A percentile compares a stretch with the other conserved stretches of the same genome.
Conservation (phyloP, 306 rosid genomes). For the Ormosia semicastrata region DNA sequence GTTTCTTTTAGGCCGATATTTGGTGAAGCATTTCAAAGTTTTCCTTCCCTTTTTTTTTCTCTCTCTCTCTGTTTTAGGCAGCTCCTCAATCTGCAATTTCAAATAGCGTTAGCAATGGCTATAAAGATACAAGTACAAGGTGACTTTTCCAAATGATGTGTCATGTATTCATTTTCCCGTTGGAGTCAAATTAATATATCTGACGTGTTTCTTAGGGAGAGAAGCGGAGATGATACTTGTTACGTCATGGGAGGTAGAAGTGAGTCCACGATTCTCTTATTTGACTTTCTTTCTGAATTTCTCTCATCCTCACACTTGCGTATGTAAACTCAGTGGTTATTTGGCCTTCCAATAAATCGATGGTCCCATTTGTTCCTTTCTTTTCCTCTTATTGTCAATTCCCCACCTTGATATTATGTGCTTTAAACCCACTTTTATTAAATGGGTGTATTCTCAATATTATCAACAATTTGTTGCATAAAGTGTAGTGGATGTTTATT, state of each 20-base stretch:
- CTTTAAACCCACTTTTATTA: neutral
- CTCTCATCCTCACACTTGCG: neutral
- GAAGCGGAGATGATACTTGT: constrained; percentile 44
- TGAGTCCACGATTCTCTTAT: constrained; percentile 23
- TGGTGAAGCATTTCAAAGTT: neutral
- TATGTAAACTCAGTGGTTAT: neutral
- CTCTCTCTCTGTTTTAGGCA: constrained; percentile 29
- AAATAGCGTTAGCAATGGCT: constrained; percentile 43
- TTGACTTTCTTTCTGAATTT: neutral
- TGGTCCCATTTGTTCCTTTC: neutral
- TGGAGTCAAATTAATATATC: no score
- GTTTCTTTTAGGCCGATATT: neutral
- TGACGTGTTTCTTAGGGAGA: constrained; percentile 38
- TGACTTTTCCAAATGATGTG: constrained; percentile 15
- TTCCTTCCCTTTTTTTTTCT: neutral
- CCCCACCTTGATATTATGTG: neutral
- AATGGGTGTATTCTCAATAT: neutral
- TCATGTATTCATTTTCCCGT: neutral
- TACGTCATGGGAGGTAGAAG: constrained; percentile 49
- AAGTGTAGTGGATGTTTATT: neutral
- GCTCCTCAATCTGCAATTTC: constrained; percentile 42
- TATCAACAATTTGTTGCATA: neutral
- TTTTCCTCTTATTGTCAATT: neutral
- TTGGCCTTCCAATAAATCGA: neutral
- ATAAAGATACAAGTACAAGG: constrained; percentile 53